Evolutionary conservation across 441 rosid genomes (phyloP).

Genomic region (Bocquillonia castaneifolia): DNA sequence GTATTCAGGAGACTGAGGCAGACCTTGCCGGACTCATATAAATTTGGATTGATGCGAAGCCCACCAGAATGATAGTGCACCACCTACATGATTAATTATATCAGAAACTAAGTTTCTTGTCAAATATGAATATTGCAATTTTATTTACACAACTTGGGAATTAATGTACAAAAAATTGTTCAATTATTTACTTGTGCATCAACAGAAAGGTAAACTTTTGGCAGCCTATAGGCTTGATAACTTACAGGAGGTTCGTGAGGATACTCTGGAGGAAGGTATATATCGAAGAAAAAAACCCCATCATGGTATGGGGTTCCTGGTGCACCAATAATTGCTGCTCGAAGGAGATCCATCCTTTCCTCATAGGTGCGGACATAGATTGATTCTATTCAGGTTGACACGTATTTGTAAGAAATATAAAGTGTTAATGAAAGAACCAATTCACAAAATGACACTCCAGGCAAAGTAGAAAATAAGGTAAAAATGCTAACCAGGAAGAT

Average conservation of each 20-base stretch:
- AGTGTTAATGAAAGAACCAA: not conserved
- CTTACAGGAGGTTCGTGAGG: slow-evolving; percentile 91
- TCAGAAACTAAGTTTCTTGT: not conserved
- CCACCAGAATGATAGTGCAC: slow-evolving; percentile 87
- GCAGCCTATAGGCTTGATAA: slow-evolving; percentile 15
- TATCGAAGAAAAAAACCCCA: slow-evolving; percentile 88
- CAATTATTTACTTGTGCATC: slow-evolving; percentile 6
- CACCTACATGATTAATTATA: slow-evolving; percentile 41
- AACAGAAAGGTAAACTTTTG: not conserved
- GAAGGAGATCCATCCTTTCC: slow-evolving; percentile 79
- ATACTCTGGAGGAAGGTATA: slow-evolving; percentile 73
- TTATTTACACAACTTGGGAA: no score
- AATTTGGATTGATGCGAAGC: slow-evolving; percentile 82
- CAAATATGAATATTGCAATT: not conserved
- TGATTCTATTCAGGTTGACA: slow-evolving; percentile 44
- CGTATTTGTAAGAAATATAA: slow-evolving; percentile 1
- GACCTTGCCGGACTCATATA: slow-evolving; percentile 85
- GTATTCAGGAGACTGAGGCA: slow-evolving; percentile 91
- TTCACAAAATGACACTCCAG: not conserved
- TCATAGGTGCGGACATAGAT: slow-evolving; percentile 74
- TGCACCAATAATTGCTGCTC: slow-evolving; percentile 75
- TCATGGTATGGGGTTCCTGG: slow-evolving; percentile 87
- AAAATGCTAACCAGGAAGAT: slow-evolving; percentile 69
- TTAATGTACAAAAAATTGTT: no score
- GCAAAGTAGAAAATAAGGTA: not conserved